Conservation (phyloP, 1,139 yeast species). For the Sugiyamaella japonica region DNA sequence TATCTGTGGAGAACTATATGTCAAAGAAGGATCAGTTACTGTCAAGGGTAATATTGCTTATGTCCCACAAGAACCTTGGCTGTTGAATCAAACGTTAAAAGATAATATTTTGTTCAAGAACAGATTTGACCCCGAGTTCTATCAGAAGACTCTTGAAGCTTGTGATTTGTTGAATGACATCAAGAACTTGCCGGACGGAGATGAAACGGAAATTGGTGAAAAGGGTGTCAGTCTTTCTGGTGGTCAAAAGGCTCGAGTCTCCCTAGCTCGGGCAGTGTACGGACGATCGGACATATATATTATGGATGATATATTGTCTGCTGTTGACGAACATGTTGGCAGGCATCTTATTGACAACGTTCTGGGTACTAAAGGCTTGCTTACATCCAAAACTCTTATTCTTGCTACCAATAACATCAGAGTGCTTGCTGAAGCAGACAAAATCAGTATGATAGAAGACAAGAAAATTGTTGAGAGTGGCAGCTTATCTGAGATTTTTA, state of each 20-base stretch:
- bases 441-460: conserved; percentile 58
- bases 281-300: conserved; percentile 77
- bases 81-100: conserved; percentile 67
- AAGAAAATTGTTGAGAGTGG: conserved; percentile 52
- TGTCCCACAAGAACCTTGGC: conserved; percentile 82
- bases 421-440: conserved; percentile 67
- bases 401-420: conserved; percentile 78
- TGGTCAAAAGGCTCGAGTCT: conserved; percentile 84
- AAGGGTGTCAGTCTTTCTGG: conserved; percentile 87
- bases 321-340: conserved; percentile 84
- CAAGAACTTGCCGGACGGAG: conserved; percentile 74
- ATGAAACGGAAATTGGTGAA: conserved; percentile 82
- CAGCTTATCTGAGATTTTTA: conserved; percentile 31
- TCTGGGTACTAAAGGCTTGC: conserved; percentile 62
- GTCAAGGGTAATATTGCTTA: conserved; percentile 72
- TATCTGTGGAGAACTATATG: conserved; percentile 57
- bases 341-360: conserved; percentile 60
- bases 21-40: conserved; percentile 59
- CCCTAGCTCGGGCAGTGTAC: conserved; percentile 84
- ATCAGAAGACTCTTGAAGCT: conserved; percentile 65
- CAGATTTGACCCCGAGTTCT: conserved; percentile 64
- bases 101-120: conserved; percentile 81
- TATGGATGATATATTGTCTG: conserved; percentile 75
- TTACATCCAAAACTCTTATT: conserved; percentile 65
- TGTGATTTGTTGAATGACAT: conserved; percentile 74